Evolutionary conservation across 148 eudicot genomes (phyloP).

Genomic region (Polygonum aviculare): DNA sequence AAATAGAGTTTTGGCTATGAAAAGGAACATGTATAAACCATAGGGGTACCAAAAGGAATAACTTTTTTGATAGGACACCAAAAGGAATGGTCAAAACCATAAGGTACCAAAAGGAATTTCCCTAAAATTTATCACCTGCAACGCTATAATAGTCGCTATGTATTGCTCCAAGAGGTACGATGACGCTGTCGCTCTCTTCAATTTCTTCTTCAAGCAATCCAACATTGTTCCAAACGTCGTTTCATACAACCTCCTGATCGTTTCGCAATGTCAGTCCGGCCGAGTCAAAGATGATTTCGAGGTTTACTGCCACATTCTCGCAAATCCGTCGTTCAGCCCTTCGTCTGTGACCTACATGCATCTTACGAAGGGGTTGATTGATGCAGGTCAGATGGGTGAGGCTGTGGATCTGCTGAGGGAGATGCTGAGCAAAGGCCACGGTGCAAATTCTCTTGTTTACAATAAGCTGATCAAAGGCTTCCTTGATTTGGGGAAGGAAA

Average conservation of each 20-base stretch:
- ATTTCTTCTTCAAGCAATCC: slow-evolving; percentile 54
- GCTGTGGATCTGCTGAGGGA: slow-evolving; percentile 57
- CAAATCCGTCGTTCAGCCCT: slow-evolving; percentile 60
- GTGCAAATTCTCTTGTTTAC: slow-evolving; percentile 70
- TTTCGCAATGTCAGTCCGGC: slow-evolving; percentile 41
- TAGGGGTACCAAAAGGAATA: too few species aligned
- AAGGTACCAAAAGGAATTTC: too few species aligned
- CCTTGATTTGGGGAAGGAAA: slow-evolving; percentile 55
- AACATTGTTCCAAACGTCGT: slow-evolving; percentile 64
- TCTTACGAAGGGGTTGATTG: slow-evolving; percentile 63
- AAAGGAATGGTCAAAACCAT: too few species aligned
- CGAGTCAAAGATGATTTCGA: slow-evolving; percentile 38
- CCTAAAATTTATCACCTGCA: slow-evolving; percentile 44
- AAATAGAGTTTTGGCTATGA: too few species aligned
- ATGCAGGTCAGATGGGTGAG: slow-evolving; percentile 47
- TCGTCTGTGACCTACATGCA: slow-evolving; percentile 60
- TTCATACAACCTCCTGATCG: slow-evolving; percentile 49
- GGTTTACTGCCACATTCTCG: slow-evolving; percentile 37
- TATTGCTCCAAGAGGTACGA: slow-evolving; percentile 43
- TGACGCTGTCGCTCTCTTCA: slow-evolving; percentile 53
- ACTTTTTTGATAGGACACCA: too few species aligned
- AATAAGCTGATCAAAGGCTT: slow-evolving; percentile 71
- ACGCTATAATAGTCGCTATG: slow-evolving; percentile 68
- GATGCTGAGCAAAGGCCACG: slow-evolving; percentile 66
- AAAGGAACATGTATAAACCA: too few species aligned